A percentile compares a stretch with the other conserved stretches of the same genome.
Evolutionary conservation across 1,284 basidiomycete species (phyloP).

Genomic region (Fomitopsis palustris): DNA sequence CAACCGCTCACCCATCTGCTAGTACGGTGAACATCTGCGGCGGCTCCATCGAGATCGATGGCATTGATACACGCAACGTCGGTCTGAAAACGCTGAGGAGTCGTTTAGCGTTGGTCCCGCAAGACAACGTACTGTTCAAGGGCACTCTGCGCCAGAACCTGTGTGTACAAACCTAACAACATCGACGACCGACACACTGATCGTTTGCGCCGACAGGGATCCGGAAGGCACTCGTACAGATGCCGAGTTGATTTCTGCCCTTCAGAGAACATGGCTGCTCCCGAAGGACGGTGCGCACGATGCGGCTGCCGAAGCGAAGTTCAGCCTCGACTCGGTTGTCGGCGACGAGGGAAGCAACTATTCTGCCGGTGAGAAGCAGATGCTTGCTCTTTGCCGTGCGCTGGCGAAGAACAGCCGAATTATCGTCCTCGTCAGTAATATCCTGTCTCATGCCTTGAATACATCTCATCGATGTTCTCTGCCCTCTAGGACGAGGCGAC

Average conservation of each 20-base stretch:
- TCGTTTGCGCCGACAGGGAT: conserved; percentile 39
- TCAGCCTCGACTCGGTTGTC: conserved; percentile 61
- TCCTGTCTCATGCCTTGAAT: not conserved
- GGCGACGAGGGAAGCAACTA: conserved; percentile 72
- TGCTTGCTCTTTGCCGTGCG: conserved; percentile 71
- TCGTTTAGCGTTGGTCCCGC: conserved; percentile 69
- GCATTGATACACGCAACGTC: conserved; percentile 53
- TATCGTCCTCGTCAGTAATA: conserved; percentile 57
- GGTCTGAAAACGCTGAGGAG: conserved; percentile 55
- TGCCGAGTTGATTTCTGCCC: conserved; percentile 48
- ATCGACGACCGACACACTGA: conserved; percentile 1
- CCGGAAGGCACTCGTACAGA: conserved; percentile 53
- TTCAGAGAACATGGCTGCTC: conserved; percentile 60
- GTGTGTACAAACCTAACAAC: conserved; percentile 33
- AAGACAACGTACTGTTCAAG: conserved; percentile 61
- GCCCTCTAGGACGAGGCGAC: conserved; percentile 67
- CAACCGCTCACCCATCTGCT: not conserved
- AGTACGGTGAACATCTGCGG: conserved; percentile 62
- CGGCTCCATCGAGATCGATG: conserved; percentile 73
- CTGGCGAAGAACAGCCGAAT: conserved; percentile 69
- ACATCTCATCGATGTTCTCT: not conserved
- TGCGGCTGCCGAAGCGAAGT: conserved; percentile 54
- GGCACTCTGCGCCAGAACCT: conserved; percentile 69
- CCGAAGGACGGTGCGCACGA: conserved; percentile 47
- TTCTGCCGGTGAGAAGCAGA: conserved; percentile 75